phyloP scores from a whole-genome alignment of 2,329 filamentous ascomycete species.

The Thielaviopsis euricoi region DNA sequence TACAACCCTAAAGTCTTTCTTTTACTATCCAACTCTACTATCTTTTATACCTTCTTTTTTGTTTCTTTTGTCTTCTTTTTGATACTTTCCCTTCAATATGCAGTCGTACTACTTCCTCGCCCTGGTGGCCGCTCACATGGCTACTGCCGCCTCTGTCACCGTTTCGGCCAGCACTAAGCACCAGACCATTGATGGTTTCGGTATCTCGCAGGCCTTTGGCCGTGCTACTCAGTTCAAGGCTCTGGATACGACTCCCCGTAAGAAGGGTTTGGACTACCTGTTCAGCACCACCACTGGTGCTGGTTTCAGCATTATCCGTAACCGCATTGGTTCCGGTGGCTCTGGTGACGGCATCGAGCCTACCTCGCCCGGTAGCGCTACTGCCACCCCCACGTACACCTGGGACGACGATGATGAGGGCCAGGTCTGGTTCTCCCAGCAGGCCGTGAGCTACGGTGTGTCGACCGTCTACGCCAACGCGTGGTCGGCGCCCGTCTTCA shows the following conservation, averaged over 20 bases:
- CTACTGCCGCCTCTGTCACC: slow-evolving; percentile 16
- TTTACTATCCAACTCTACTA: too few relatives aligned
- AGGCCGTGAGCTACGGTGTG: slow-evolving; percentile 26
- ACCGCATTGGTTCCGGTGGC: slow-evolving; percentile 27
- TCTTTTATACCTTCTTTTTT: too few relatives aligned
- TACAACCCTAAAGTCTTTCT: too few relatives aligned
- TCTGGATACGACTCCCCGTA: slow-evolving; percentile 17
- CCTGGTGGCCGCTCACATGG: neutral
- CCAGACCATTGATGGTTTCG: slow-evolving; percentile 30
- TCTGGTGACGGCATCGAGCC: slow-evolving; percentile 23
- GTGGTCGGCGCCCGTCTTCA: slow-evolving; percentile 30
- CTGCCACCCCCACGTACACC: slow-evolving; percentile 24
- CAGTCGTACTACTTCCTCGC: neutral
- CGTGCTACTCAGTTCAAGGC: slow-evolving; percentile 25
- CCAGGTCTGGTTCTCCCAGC: slow-evolving; percentile 34
- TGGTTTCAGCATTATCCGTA: slow-evolving; percentile 33
- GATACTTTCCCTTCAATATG: neutral
- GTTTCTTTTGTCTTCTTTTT: too few relatives aligned
- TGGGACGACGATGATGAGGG: slow-evolving; percentile 31
- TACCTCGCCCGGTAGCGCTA: slow-evolving; percentile 25
- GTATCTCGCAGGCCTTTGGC: slow-evolving; percentile 31
- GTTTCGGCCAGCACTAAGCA: slow-evolving; percentile 17
- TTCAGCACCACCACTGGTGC: slow-evolving; percentile 29
- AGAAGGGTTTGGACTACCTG: slow-evolving; percentile 26
- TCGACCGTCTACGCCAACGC: slow-evolving; percentile 26